Evolutionary conservation across 164 flowering plant genomes (phyloP).

Genomic region (Chimonanthus salicifolius): DNA sequence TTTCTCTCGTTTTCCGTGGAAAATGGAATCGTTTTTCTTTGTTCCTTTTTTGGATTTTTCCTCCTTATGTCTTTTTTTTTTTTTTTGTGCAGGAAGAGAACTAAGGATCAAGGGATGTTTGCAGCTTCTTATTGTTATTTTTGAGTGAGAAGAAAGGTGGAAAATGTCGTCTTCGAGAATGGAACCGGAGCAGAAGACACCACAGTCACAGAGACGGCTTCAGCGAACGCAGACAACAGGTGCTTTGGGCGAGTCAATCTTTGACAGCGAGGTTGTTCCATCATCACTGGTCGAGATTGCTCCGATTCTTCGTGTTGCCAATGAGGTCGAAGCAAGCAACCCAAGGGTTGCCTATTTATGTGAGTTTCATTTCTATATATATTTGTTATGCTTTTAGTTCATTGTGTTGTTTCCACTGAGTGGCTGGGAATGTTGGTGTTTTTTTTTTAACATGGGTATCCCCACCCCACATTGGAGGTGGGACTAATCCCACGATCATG

Average conservation of each 20-base stretch:
- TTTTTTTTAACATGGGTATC: too few relatives aligned
- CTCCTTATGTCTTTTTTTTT: neutral
- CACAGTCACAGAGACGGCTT: conserved; percentile 42
- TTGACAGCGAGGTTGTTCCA: conserved; percentile 76
- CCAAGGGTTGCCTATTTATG: conserved; percentile 79
- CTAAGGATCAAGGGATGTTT: neutral
- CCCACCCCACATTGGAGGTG: too few relatives aligned
- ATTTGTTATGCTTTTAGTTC: neutral
- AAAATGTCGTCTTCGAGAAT: conserved; percentile 5
- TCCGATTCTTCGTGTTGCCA: conserved; percentile 79
- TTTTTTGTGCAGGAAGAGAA: neutral
- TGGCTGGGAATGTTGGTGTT: neutral
- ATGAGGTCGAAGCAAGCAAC: conserved; percentile 60
- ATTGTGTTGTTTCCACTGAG: neutral
- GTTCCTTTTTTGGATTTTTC: neutral
- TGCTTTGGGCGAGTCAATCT: conserved; percentile 49
- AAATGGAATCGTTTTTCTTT: neutral
- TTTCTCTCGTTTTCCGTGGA: neutral
- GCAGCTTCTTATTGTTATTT: neutral
- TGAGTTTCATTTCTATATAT: conserved; percentile 20
- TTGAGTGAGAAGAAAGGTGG: neutral
- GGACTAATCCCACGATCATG: too few relatives aligned
- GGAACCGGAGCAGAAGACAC: conserved; percentile 14
- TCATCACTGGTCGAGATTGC: conserved; percentile 68
- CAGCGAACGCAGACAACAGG: conserved; percentile 66